Base-by-base conservation (phyloP, 1,284 basidiomycete species). In the Ceratobasidium sp. region DNA sequence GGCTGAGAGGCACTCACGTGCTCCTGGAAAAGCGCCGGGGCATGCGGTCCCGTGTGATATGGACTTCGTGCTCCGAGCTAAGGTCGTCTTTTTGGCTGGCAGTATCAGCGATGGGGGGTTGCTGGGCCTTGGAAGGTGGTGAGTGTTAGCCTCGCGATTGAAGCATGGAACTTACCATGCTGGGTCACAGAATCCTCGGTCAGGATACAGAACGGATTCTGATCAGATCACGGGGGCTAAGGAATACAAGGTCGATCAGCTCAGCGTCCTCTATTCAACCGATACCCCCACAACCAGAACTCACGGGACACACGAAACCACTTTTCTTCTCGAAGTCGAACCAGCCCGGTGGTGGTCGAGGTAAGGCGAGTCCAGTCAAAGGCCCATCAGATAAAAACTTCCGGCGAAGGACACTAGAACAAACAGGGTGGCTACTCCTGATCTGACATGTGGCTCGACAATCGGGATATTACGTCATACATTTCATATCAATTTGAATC, bases 381-480 rank as follows among this genome's bases (percentile, higher is more conserved):
- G 13, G 15, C 44, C 33, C 33, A 72, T 53, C 69, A 40, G 69
- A 72, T 72, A 53, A 72, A 67, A 42, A 56, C 39, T 26, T 33
- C 39, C 26, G 26, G 69, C 56, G 56, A 72, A 28, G 53, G n/a
- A 60, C 55, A 44, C 69, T 72, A 72, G 56, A 40, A 72, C 56
- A 72, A 72, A 72, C 69, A 72, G 69, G 53, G 69, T 72, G 69
- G 69, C 69, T 72, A 72, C 39, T 42, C 69, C 69, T 26, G 4
- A 72, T 72, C 56, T 40, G 69, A 26, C 60, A 42, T 53, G 69
- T 72, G 69, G 69, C 69, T 72, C 56, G 55, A 58, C 26, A 26
- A 28, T 72, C 55, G 55, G 56, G 40, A 9, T 58, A 60, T 72
- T 72, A 72, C 20, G 49, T 69, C 51, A 69, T 69, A 69, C 33